Evolutionary conservation across 1,284 basidiomycete species (phyloP).

Genomic region (Pterulicium gracile): DNA sequence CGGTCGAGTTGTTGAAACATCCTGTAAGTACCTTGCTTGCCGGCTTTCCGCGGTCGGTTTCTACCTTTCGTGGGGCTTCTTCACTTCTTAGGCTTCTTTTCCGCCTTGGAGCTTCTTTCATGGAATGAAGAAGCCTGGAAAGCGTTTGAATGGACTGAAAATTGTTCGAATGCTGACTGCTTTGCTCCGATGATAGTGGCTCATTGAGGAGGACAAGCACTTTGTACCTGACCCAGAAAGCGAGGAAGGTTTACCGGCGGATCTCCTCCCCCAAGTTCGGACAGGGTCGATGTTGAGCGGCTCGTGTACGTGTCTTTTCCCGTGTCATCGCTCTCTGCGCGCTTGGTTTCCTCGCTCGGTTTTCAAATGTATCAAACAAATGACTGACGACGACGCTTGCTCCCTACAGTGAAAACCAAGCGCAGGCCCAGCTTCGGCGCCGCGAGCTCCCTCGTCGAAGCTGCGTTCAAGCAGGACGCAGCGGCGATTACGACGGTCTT

Average conservation of each 20-base stretch:
- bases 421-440: too few relatives aligned
- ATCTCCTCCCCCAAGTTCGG: conserved; percentile 83
- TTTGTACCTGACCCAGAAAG: conserved; percentile 57
- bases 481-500: conserved; percentile 53
- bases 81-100: too few relatives aligned
- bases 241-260: conserved; percentile 52
- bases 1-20: conserved; percentile 60
- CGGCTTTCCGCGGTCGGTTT: too few relatives aligned
- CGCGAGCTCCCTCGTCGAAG: conserved; percentile 34
- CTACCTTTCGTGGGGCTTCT: too few relatives aligned
- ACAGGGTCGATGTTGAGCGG: conserved; percentile 81
- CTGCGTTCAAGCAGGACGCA: conserved; percentile 30
- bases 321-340: conserved; percentile 4
- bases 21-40: too few relatives aligned
- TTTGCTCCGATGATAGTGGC: conserved; percentile 41
- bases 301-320: conserved; percentile 52
- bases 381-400: too few relatives aligned
- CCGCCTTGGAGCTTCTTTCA: too few relatives aligned
- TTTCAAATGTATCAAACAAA: conserved; percentile 76
- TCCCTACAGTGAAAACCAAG: too few relatives aligned
- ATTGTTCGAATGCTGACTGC: too few relatives aligned
- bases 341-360: conserved; percentile 20
- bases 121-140: too few relatives aligned
- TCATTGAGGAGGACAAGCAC: conserved; percentile 55
- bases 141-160: too few relatives aligned